Percentiles rank a stretch among this genome's conserved stretches.
Evolutionary conservation across 306 rosid species (phyloP).

Genomic region (Hippophae gyantsensis): DNA sequence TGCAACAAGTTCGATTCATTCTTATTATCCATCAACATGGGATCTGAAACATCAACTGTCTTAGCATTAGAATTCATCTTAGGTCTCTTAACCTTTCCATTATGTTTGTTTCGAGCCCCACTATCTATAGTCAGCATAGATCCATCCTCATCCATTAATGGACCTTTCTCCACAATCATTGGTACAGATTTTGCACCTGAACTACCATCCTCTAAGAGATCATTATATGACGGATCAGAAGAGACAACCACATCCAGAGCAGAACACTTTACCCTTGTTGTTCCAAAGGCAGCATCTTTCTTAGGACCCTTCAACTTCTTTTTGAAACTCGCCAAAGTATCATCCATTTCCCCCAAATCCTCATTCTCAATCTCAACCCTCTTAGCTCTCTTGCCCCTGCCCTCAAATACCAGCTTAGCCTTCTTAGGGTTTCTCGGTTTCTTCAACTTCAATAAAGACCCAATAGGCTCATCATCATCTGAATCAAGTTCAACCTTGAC

Average conservation of each 20-base stretch:
- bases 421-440: conserved; percentile 46
- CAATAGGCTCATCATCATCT: conserved; percentile 75
- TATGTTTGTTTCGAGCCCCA: conserved; percentile 19
- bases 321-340: conserved; percentile 85
- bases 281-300: conserved; percentile 49
- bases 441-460: conserved; percentile 63
- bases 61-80: conserved; percentile 11
- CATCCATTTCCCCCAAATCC: conserved; percentile 70
- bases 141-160: conserved; percentile 8
- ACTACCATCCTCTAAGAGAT: conserved; percentile 20
- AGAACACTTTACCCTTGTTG: conserved; percentile 28
- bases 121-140: conserved; percentile 20
- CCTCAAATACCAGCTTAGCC: conserved; percentile 30
- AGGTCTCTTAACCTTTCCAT: conserved; percentile 24
- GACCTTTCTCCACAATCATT: conserved; percentile 13
- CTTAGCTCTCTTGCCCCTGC: conserved; percentile 30
- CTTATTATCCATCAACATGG: conserved; percentile 9
- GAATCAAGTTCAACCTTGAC: conserved; percentile 46
- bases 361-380: conserved; percentile 32
- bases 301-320: conserved; percentile 86
- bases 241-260: conserved; percentile 28
- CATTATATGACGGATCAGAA: conserved; percentile 21
- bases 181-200: conserved; percentile 17
- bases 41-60: conserved; percentile 18
- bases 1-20: conserved; percentile 10